A percentile compares a stretch with the other conserved stretches of the same genome.
Evolutionary conservation across 371 early-diverging fungal species (phyloP).

Genomic region (Mucor ambiguus): DNA sequence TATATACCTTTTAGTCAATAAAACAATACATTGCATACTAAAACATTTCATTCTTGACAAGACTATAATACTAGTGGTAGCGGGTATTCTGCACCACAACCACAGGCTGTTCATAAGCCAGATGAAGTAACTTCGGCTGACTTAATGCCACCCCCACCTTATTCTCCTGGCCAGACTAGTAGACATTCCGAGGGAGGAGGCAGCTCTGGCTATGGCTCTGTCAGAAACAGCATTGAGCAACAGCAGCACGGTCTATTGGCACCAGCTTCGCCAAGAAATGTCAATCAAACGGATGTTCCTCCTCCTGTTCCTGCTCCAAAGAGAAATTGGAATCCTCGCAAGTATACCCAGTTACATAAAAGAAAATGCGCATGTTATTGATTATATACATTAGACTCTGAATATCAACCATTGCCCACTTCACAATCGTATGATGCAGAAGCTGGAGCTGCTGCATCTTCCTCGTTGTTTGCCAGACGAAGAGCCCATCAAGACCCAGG

Average conservation of each 20-base stretch:
- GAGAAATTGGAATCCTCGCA: neutral
- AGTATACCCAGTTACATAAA: no score
- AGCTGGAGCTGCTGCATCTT: neutral
- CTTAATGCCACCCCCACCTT: constrained; percentile 17
- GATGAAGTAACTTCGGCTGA: constrained; percentile 17
- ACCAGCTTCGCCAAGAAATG: neutral
- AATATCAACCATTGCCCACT: neutral
- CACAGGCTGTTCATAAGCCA: constrained; percentile 16
- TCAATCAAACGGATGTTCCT: neutral
- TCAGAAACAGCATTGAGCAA: constrained; percentile 6
- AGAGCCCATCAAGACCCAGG: constrained; percentile 11
- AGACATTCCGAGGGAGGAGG: neutral
- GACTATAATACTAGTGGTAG: constrained; percentile 6
- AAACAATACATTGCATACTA: neutral
- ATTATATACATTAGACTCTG: neutral
- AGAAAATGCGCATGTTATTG: no score
- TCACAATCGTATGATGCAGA: constrained; percentile 3
- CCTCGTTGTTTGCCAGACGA: neutral
- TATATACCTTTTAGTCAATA: neutral
- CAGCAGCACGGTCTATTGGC: constrained; percentile 17
- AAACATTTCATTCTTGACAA: neutral
- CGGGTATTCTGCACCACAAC: no score
- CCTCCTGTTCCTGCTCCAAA: neutral
- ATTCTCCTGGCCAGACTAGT: constrained; percentile 4
- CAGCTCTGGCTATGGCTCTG: constrained; percentile 10